A percentile compares a stretch with the other conserved stretches of the same genome.
Evolutionary conservation across 2,329 filamentous ascomycete genomes (phyloP).

Genomic region (Ilyonectria sp.): DNA sequence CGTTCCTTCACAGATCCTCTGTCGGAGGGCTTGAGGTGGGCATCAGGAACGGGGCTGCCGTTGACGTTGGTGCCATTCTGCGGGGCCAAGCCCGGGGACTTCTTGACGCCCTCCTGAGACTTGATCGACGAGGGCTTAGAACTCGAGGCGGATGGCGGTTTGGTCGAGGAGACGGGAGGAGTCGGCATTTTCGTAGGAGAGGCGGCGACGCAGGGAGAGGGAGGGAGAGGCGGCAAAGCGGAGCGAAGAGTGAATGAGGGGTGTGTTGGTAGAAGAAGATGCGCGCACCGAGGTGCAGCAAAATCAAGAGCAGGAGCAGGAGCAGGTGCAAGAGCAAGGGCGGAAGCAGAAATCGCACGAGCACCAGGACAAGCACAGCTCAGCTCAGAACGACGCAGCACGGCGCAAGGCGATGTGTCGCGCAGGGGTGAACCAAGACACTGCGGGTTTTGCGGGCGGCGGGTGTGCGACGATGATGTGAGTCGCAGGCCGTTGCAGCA

Average conservation of each 20-base stretch:
- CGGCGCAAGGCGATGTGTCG: conserved; percentile 42
- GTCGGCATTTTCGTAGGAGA: conserved; percentile 52
- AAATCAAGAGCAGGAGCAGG: not conserved
- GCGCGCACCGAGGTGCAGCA: conserved; percentile 35
- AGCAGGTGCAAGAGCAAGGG: conserved; percentile 15
- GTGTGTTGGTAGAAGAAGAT: conserved; percentile 31
- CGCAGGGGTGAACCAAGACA: conserved; percentile 40
- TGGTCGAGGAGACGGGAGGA: conserved; percentile 48
- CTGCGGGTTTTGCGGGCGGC: conserved; percentile 36
- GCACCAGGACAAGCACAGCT: conserved; percentile 33
- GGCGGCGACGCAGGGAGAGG: conserved; percentile 30
- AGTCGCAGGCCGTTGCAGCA: conserved; percentile 33
- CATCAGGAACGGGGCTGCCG: conserved; percentile 43
- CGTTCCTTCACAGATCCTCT: conserved; percentile 76
- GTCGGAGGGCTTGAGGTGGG: conserved; percentile 56
- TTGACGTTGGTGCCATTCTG: conserved; percentile 56
- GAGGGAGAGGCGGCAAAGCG: conserved; percentile 16
- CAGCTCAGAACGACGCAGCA: conserved; percentile 36
- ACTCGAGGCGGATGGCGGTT: conserved; percentile 59
- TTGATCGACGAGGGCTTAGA: conserved; percentile 67
- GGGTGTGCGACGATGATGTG: conserved; percentile 39
- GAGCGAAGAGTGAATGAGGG: conserved; percentile 12
- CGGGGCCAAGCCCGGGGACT: conserved; percentile 58
- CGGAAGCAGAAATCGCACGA: conserved; percentile 26
- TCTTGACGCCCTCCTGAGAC: conserved; percentile 61